Evolutionary conservation across 2,329 filamentous ascomycete species (phyloP), one percentile per base, ranked within the genome.

Genomic region (Colletotrichum sp.): DNA sequence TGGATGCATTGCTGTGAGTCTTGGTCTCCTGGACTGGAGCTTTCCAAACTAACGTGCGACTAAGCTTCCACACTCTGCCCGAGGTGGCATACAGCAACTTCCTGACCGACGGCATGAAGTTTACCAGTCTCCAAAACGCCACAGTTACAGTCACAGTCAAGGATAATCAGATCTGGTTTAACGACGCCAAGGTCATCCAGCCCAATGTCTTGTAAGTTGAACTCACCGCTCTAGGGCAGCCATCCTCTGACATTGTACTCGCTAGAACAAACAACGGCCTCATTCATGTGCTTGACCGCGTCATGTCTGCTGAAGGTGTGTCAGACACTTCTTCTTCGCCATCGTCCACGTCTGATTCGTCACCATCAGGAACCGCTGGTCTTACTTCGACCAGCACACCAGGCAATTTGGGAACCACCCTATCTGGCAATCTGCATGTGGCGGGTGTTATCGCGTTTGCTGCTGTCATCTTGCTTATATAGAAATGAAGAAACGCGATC

Each of bases 181-280:
- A 81, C 60, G 78, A 78, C 24, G 81, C 79, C 18, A 77, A 75
- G 66, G 80, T 82, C 64, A 77, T 80, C 52, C 74, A 72, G 28
- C 75, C 77, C n/a, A 80, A 80, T 49, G 79, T 80, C 13, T 52
- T 80, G 78, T 79, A 60, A 70, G 76, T 60, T 15, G 15, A 26
- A 4, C 10, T 10, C 12, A 5, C 28, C 7, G n/a, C 34, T 26
- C 15, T 4, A 44, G 21, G 18, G n/a, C 6, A 2, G 16, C 5
- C 21, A 7, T 15, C 15, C 28, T 4, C 21, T 32, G 24, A 66
- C 32, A 13, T n/a, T 24, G 5, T 55, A 24, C 28, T 10, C 13
- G 7, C 8, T 18, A 79, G 77, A 68, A 81, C 80, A 10, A 79
- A 81, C 59, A 81, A 81, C 30, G 80, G 80, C 10, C 71, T 81